Evolutionary conservation across 768 basidiomycete genomes (phyloP), one percentile per base, ranked within the genome.

Genomic region (Russula sp.): DNA sequence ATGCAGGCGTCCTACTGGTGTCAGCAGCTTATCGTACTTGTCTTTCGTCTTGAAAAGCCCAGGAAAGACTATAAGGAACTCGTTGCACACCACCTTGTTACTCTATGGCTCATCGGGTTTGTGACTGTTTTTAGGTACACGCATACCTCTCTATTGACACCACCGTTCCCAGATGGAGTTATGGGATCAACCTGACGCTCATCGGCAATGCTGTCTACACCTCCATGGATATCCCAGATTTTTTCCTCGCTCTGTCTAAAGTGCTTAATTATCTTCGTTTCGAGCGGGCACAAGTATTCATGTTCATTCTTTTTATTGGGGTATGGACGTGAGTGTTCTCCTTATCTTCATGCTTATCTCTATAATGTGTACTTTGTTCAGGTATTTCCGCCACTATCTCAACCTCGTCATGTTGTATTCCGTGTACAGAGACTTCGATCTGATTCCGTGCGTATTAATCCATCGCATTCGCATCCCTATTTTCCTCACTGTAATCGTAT

Each of bases 161-260:
- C 46, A 38, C 54, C 48, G 65, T 58, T 14, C 25, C 32, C 69
- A 93, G 91, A 41, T 92, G 92, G 90, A 93, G 90, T 67, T 91
- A 93, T 69, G 66, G 86, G 36, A 63, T 85, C 66, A 94, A 92
- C 73, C 46, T 93, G 56, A 98, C 94, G 0, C 73, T 82, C 55
- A 94, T 98, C 46, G 97, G 97, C 10, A 89, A 90, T 65, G 88
- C 93, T 6, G 83, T 99, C 34, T 98, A 87, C 69, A 80, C 95
- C 75, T 97, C 93, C 71, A 98, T 98, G 97, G 97, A 99, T 75
- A 79, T 95, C 20, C 93, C 95, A 0, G 97, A 99, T 70, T 75
- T 84, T 38, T 90, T 88, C 73, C 78, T 99, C 13, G 93, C 91
- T 13, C 88, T 93, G 56, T 86, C 90, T 18, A 98, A 98, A 75